Base-by-base conservation (phyloP, 176 grass and related monocot genomes). In the Alopecurus myosuroides region DNA sequence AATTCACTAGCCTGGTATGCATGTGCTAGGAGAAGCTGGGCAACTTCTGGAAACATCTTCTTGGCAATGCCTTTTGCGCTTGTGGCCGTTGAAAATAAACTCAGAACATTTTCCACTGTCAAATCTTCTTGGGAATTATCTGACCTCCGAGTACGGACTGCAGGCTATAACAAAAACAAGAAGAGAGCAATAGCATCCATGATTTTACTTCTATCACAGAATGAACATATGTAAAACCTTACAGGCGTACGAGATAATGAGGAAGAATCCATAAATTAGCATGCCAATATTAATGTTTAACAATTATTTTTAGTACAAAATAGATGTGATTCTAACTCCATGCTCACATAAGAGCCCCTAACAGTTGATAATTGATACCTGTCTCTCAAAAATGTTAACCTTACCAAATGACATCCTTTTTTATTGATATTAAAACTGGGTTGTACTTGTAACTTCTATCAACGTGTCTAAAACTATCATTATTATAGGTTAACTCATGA, bases 11-110 rank as follows among this genome's bases (percentile, higher is more conserved):
- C 95, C 92, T 92, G 93, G 84, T 95, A 98, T 1, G 93, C 89
- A 87, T 98, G 93, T 40, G 91, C 87, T 84, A 98, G 83, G 40
- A 98, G 95, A 72, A 93, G 80, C 73, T 88, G 89, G 17, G 70
- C 86, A 55, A 87, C 88, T 86, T 92, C 80, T 69, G 91, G 68
- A 85, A 85, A 68, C 78, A 93, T 86, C 77, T 87, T 98, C 91
- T 92, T 98, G 41, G 70, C 91, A 79, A 92, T 89, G 71, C 57
- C 70, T 84, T 92, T 92, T 84, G 93, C 35, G 11, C 78, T 87
- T 78, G 80, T 55, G 9, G 61, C 37, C 14, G 85, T 90, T 78
- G 75, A 93, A 84, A 98, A 95, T 65, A 74, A 87, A 90, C 57
- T 87, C 41, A 98, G 84, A 55, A 95, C 57, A 83, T 17, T 86